Conservation (phyloP, 192 early-diverging fungal species). For the Backusella mclennaniae region DNA sequence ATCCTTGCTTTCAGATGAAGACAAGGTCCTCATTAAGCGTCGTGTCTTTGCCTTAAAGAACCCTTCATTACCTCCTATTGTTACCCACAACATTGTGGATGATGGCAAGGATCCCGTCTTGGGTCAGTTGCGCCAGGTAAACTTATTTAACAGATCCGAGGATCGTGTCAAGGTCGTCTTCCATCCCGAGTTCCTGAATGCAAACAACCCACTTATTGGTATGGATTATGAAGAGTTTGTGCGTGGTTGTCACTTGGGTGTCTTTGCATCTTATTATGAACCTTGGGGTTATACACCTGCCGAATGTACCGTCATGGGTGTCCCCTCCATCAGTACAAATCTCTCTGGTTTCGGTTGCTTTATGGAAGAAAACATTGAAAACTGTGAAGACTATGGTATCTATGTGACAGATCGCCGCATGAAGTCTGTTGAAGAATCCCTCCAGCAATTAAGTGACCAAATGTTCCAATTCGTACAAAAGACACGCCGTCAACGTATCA, state of each 20-base stretch:
- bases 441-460: slow-evolving; percentile 79
- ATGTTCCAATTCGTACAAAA: slow-evolving; percentile 97
- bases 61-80: slow-evolving; percentile 85
- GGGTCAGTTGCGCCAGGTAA: slow-evolving; percentile 71
- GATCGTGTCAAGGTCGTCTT: slow-evolving; percentile 97
- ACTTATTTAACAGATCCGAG: slow-evolving; percentile 83
- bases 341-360: slow-evolving; percentile 97
- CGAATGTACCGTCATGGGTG: slow-evolving; percentile 98
- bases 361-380: slow-evolving; percentile 96
- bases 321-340: slow-evolving; percentile 95
- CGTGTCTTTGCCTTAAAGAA: slow-evolving; percentile 93
- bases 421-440: slow-evolving; percentile 89
- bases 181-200: slow-evolving; percentile 97
- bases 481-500: slow-evolving; percentile 94
- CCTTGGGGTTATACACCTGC: slow-evolving; percentile 99
- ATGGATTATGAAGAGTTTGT: slow-evolving; percentile 99
- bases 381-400: slow-evolving; percentile 94
- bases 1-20: slow-evolving; percentile 79
- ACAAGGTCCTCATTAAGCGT: slow-evolving; percentile 89
- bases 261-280: slow-evolving; percentile 97
- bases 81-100: slow-evolving; percentile 95
- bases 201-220: slow-evolving; percentile 90
- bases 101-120: slow-evolving; percentile 87
- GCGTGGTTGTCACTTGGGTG: slow-evolving; percentile 94
- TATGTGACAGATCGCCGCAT: slow-evolving; percentile 95